Evolutionary conservation across 2,329 filamentous ascomycete species (phyloP), one percentile per base, ranked within the genome.

Genomic region (Pseudopithomyces chartarum): DNA sequence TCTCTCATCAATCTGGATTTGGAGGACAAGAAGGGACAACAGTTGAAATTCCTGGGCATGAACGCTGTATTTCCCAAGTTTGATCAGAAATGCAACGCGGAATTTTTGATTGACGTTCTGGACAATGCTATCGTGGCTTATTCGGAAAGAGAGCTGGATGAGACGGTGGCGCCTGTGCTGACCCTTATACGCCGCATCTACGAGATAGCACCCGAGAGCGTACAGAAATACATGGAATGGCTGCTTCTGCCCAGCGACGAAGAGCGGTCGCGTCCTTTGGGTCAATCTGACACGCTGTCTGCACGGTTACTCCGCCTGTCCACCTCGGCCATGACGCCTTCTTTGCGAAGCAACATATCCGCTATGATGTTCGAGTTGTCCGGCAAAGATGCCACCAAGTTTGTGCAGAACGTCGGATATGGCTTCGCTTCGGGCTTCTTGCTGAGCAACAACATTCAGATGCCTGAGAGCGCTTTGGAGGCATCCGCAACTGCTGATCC

Each of bases 401-500:
- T 97, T 68, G 90, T 98, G 0, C 84, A 90, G 50, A 97, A 97
- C 64, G 91, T 99, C 12, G 95, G 95, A 0, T 99, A 97, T 71
- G 95, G 95, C 0, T 97, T 91, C 69, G 95, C 95, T 0, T 91
- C 92, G 0, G 95, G 95, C 0, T 97, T 95, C 71, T 80, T 99
- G 15, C 89, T 93, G 78, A 89, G 90, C 60, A 90, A 94, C 60
- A 91, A 95, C 54, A 87, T 98, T 12, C 83, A 88, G 0, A 81
- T 97, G 20, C 91, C 92, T 0, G 82, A 87, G 56, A 87, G 83
- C 53, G 85, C 87, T 1, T 78, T 86, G 10, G 84, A 88, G 64
- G 81, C 82, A 6, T 82, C 79, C 67, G 81, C 79, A 34, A 74
- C 66, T 2, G 57, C 46, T 8, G 60, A 66, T 2, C 50, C 48